Evolutionary conservation across 2,329 filamentous ascomycete species (phyloP), one percentile per base, ranked within the genome.

Genomic region (Ascochyta rabiei): DNA sequence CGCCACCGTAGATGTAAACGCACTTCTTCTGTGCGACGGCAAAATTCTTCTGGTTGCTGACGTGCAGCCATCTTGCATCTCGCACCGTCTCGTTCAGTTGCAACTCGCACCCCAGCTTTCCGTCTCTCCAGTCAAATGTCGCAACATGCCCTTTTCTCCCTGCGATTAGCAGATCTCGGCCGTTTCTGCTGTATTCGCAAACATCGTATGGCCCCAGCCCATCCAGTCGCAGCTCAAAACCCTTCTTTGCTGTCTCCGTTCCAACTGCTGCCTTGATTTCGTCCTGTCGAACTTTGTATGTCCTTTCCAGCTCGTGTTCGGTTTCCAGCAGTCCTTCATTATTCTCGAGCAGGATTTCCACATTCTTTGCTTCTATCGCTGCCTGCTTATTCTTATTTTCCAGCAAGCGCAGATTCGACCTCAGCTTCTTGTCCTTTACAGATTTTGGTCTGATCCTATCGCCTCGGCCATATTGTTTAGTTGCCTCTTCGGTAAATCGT

Each of bases 11-110:
- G 62, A 99, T 97, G 79, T 96, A 99, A 61, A 95, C 90, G 65
- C 95, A 89, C 77, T 93, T 95, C 81, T 96, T 97, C 77, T 99
- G 93, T 39, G 95, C 92, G 12, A 96, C 91, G 0, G 93, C 93
- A 77, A 98, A 97, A 77, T 86, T 89, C 72, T 96, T 91, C 74
- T 95, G 93, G 74, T 96, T 96, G 59, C 66, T 68, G 19, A 62
- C 59, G 78, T 97, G 92, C 67, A 98, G 82, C 90, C 92, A 99
- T 71, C 88, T 89, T 23, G 89, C 89, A 76, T 97, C 93, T 47
- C 93, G 83, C 12, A 98, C 84, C 0, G 92, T 98, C 80, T 99
- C 95, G 45, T 88, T 86, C 59, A 99, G 81, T 72, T 99, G 91
- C 60, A 98, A 70, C 74, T 99, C 95, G 72, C 92, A 97, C 6